Evolutionary conservation across 192 early-diverging fungal species (phyloP).

Genomic region (Backusella tarrabulga): DNA sequence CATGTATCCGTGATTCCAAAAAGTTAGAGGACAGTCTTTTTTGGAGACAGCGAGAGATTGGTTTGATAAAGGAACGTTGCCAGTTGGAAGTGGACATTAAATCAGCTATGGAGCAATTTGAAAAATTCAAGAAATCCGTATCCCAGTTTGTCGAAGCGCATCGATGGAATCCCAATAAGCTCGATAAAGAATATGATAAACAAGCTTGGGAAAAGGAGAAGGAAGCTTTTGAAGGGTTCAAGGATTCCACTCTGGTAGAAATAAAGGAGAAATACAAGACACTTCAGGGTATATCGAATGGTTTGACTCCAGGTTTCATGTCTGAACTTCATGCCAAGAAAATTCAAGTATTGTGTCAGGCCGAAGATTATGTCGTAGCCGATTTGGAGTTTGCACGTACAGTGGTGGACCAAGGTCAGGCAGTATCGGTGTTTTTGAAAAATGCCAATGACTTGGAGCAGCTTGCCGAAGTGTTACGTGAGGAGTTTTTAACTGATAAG

Average conservation of each 20-base stretch:
- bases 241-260: background rate
- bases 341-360: background rate
- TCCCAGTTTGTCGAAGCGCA: constrained; percentile 5
- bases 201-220: background rate
- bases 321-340: constrained; percentile 18
- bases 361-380: background rate
- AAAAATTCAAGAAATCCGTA: background rate
- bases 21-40: background rate
- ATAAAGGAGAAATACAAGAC: background rate
- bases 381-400: background rate
- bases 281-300: background rate
- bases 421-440: constrained; percentile 5
- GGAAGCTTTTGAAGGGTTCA: background rate
- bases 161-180: constrained; percentile 14
- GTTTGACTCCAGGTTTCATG: background rate
- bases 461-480: constrained; percentile 9
- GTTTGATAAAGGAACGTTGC: constrained; percentile 1
- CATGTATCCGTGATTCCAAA: background rate
- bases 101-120: background rate
- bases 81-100: background rate
- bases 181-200: background rate
- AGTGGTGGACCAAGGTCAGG: constrained; percentile 13
- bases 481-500: constrained; percentile 4
- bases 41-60: constrained; percentile 5
- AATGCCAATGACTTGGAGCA: background rate